Evolutionary conservation across 2,329 filamentous ascomycete species (phyloP), one percentile per base, ranked within the genome.

Genomic region (Aschersonia sp.): DNA sequence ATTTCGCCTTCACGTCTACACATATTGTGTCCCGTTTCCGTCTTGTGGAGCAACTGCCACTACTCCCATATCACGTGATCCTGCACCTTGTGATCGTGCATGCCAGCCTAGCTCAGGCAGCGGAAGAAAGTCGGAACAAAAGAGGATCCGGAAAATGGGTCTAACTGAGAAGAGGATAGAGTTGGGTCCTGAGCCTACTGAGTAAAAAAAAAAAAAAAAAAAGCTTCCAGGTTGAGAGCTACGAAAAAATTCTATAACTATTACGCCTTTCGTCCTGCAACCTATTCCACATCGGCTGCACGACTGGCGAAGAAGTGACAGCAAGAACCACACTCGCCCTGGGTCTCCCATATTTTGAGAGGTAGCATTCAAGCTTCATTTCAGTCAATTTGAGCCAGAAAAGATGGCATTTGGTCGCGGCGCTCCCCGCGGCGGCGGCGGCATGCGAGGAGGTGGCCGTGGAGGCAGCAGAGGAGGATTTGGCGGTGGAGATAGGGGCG

Each of bases 231-330:
- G 49, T 48, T 47, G 51, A 54, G 55, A 63, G 60, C 61, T 66
- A 63, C 59, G 63, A 64, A 66, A 65, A 63, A 59, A 61, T 64
- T 60, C 63, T 60, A 58, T 55, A 52, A 52, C 2, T 37, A 37
- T 12, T 9, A 12, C 3, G 35, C 35, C 22, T 22, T 22, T 22
- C 22, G 22, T 22, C 4, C 22, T 22, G 22, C 22, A 22, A 3
- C 22, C 22, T 22, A 14, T 22, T 3, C 2, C 22, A 22, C 22
- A 22, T 22, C 22, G 22, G 22, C 22, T 22, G 22, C 22, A 22
- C 22, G 22, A 22, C 22, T 22, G 22, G 22, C 22, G 22, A 22
- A 22, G 4, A 22, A 22, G 22, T 22, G 22, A 22, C 22, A 22
- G 22, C 22, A 22, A 22, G 22, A 22, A 22, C 22, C 22, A 22